Conservation (phyloP, 805 yeast genomes). For the Teunomyces gatunensis region DNA sequence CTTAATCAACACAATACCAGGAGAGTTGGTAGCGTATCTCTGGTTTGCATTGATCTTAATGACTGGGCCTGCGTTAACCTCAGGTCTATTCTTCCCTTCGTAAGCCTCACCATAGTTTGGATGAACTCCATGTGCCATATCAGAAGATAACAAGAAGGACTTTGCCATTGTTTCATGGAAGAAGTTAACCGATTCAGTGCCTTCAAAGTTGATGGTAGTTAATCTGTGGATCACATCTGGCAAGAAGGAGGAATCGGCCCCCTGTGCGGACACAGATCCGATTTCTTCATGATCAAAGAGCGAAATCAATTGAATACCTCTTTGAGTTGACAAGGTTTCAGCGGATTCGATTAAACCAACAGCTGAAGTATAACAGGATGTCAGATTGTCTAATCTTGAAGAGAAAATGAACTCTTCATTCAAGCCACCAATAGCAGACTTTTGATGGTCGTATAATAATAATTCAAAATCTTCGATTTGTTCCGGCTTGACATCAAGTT, state of each 20-base stretch:
- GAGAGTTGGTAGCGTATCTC: constrained; percentile 89
- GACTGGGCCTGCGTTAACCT: constrained; percentile 85
- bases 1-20: constrained; percentile 79
- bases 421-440: constrained; percentile 81
- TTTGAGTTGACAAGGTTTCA: constrained; percentile 40
- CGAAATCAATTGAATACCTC: constrained; percentile 70
- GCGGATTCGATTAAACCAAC: constrained; percentile 64
- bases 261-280: constrained; percentile 93
- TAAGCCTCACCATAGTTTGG: constrained; percentile 82
- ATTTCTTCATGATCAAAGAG: constrained; percentile 95
- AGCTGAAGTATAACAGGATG: constrained; percentile 79
- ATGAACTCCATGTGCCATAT: constrained; percentile 96
- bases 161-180: constrained; percentile 61
- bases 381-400: constrained; percentile 87
- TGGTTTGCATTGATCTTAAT: constrained; percentile 93
- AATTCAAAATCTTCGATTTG: constrained; percentile 89
- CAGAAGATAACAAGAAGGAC: constrained; percentile 88
- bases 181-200: constrained; percentile 17
- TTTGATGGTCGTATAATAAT: constrained; percentile 80
- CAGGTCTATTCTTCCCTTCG: constrained; percentile 77
- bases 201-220: constrained; percentile 31
- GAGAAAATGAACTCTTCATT: constrained; percentile 88
- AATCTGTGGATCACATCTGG: constrained; percentile 75
- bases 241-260: constrained; percentile 90
- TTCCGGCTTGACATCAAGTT: constrained; percentile 48